Conservation (phyloP, 2,329 filamentous ascomycete genomes). For the Exophiala spinifera region DNA sequence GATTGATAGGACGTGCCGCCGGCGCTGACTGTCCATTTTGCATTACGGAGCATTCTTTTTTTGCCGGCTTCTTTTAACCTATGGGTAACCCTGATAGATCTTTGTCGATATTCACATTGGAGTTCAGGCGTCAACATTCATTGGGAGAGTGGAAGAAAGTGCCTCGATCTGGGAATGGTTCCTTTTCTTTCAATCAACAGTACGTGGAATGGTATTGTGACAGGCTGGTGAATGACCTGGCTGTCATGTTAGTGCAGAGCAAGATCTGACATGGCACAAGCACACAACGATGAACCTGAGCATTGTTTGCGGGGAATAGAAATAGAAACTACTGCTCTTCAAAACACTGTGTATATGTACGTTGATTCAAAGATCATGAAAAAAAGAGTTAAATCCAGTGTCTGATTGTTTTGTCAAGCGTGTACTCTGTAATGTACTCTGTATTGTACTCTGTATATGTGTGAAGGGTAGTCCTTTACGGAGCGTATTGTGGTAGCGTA, state of each 20-base stretch:
- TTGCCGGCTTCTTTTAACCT: slow-evolving; percentile 4
- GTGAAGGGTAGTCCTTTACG: too few species aligned
- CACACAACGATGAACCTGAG: slow-evolving; percentile 1
- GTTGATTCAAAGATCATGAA: too few species aligned
- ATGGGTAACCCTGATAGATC: slow-evolving; percentile 3
- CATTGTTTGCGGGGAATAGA: slow-evolving; percentile 9
- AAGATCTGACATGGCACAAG: background rate
- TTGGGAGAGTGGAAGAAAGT: slow-evolving; percentile 9
- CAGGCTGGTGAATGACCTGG: background rate
- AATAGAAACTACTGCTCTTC: slow-evolving; percentile 10
- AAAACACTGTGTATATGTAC: slow-evolving; percentile 7
- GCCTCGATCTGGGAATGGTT: background rate
- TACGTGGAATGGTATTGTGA: background rate
- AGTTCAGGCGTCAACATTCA: slow-evolving; percentile 8
- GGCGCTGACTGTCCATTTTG: background rate
- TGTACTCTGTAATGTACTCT: too few species aligned
- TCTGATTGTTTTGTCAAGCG: too few species aligned
- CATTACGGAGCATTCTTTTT: background rate
- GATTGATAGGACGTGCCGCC: background rate
- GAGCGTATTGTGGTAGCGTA: too few species aligned
- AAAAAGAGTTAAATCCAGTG: too few species aligned
- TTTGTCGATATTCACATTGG: slow-evolving; percentile 7
- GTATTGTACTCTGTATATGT: too few species aligned
- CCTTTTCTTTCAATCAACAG: background rate
- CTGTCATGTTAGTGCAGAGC: too few species aligned